phyloP scores from a whole-genome alignment of 495 filamentous ascomycete genomes.

The Penicillium ucsense region DNA sequence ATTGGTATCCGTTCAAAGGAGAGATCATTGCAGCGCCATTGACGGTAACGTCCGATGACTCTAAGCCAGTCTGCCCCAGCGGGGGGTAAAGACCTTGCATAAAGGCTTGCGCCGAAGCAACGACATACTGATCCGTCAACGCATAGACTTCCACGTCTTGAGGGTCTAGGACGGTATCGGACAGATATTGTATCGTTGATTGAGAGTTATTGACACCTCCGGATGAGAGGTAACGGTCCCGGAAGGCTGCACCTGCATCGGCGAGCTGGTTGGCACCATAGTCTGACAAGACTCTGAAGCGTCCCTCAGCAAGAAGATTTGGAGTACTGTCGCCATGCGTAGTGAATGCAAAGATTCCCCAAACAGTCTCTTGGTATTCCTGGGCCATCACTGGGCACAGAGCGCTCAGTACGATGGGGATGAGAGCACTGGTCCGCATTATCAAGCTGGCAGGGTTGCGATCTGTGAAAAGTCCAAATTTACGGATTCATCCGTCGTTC shows the following conservation, averaged over 20 bases:
- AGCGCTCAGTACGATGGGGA: conserved; percentile 8
- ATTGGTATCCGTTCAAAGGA: conserved; percentile 68
- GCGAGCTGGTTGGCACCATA: conserved; percentile 61
- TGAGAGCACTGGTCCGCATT: not conserved
- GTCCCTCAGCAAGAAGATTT: conserved; percentile 31
- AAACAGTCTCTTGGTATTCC: conserved; percentile 43
- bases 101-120: conserved; percentile 61
- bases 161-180: conserved; percentile 32
- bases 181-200: conserved; percentile 32
- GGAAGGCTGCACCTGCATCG: conserved; percentile 50
- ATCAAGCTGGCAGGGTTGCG: not conserved
- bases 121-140: conserved; percentile 37
- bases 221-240: conserved; percentile 46
- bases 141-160: conserved; percentile 38
- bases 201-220: conserved; percentile 25
- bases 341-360: conserved; percentile 61
- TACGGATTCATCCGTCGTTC: no score
- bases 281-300: conserved; percentile 46
- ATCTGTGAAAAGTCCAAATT: conserved; percentile 3
- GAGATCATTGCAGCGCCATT: conserved; percentile 47
- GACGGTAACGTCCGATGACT: conserved; percentile 31
- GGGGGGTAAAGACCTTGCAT: conserved; percentile 79
- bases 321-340: conserved; percentile 67
- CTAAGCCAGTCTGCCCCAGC: conserved; percentile 29
- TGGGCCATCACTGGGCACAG: conserved; percentile 14